Evolutionary conservation across 1,284 basidiomycete species (phyloP), one percentile per base, ranked within the genome.

Genomic region (Ganoderma leucocontextum): DNA sequence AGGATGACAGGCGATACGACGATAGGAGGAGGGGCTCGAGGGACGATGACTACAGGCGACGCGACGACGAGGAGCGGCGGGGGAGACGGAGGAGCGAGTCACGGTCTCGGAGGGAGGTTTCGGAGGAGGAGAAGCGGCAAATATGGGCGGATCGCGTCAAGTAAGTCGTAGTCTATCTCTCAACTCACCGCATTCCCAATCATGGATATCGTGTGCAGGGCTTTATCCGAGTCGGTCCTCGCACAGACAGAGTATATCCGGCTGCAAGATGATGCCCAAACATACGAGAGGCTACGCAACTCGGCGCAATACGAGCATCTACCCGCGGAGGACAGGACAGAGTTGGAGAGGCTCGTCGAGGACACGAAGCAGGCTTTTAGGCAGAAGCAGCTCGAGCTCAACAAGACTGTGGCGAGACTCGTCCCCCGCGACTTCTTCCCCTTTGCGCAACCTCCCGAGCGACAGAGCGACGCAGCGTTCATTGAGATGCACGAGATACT

Each of bases 381-480:
- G 4, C 75, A 72, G 2, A 79, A 77, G 67, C 78, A 77, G 63
- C 71, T 71, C 7, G 74, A 75, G 15, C 70, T 82, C 15, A 77
- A 78, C n/a, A 64, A 65, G 1, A 49, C 72, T 4, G 63, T 82
- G 19, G 68, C 65, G 12, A 72, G 71, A 12, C 75, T 86, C 36
- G 73, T 78, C 22, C 80, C 81, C 10, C 68, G 76, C 7, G 77
- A 82, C 39, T 82, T 80, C 72, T 85, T 84, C 82, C 83, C 82
- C 1, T 70, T 79, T n/a, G 65, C 72, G 3, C 76, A 75, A 17
- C 73, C 22, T 4, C 69, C 62, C 0, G 49, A 65, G 5, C 41
- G 55, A 17, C 66, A 64, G 13, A 70, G 77, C 19, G 68, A 72
- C 62, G 75, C 74, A 6, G 63, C 61, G 8, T 70, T 62, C 33